Base-by-base conservation (phyloP, 441 rosid genomes). In the Bruguiera hainesii region DNA sequence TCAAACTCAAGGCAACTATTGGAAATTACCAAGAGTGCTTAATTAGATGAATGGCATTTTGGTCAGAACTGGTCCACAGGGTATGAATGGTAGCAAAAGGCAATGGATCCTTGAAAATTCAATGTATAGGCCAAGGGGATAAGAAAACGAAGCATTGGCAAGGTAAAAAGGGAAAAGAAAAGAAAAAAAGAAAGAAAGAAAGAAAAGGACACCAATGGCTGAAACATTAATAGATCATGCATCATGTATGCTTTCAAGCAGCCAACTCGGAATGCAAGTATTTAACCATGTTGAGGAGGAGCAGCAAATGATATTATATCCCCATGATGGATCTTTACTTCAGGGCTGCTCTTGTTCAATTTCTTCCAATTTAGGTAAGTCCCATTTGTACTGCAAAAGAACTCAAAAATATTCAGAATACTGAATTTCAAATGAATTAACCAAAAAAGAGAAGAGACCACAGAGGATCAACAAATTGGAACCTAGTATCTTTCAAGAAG, bases 401-500 rank as follows among this genome's bases (percentile, higher is more conserved):
- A 49, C 51, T 42, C 52, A 72, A 63, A 51, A 8, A 33, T 16
- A 66, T 67, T 23, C 49, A 46, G 49, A 56, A 5, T 26, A 8
- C 31, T 26, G 63, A 69, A 37, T 23, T 37, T 21, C n/a, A 56
- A 63, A 25, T 21, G 16, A 42, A 70, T 33, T 39, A 57, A 7
- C 39, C 3, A 64, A 60, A 26, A 13, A 56, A 42, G 51, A 65
- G 31, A 0, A 49, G 60, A 35, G 51, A 15, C 56, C 23, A 28
- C 19, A 3, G 64, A 42, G 28, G 37, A 63, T 29, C 60, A 18
- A 64, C 29, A 49, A 71, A 42, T 37, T 37, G 56, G 35, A 69
- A 94, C 97, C 99, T 94, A 53, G 78, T 87, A 77, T 94, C 98
- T 81, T 87, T 85, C 82, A 94, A 51, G 72, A 85, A 87, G 66